These are phyloP conservation scores for Plasmodium sp. DNA, from an alignment of 169 alveolate species.

Conservation along the genomic window DNA sequence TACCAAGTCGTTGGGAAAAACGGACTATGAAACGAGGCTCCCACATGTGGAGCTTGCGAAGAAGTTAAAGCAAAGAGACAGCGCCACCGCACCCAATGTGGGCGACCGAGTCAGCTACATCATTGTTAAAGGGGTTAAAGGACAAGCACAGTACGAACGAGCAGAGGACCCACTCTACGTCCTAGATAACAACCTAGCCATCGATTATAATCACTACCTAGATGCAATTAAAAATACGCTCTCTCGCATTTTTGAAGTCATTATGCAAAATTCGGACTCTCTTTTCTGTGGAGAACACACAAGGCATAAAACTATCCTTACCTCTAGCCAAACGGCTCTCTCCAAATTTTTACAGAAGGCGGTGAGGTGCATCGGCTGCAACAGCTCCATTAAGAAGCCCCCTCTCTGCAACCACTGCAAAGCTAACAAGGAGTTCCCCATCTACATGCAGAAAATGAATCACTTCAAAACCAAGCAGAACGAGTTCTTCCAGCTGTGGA, in stretches of 20 bases:
- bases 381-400: conserved; percentile 86
- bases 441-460: conserved; percentile 85
- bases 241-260: conserved; percentile 93
- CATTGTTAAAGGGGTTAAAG: conserved; percentile 95
- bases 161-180: conserved; percentile 99
- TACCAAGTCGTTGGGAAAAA: conserved; percentile 95
- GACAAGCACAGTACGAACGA: conserved; percentile 95
- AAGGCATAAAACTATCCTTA: conserved; percentile 75
- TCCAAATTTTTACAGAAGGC: conserved; percentile 93
- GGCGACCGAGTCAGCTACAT: conserved; percentile 99
- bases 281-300: conserved; percentile 87
- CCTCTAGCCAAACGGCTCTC: conserved; percentile 86
- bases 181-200: conserved; percentile 95
- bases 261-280: conserved; percentile 93
- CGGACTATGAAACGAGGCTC: conserved; percentile 95
- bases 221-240: conserved; percentile 96
- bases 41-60: conserved; percentile 99
- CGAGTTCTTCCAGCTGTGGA: conserved; percentile 95
- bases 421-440: conserved; percentile 78
- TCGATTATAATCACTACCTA: conserved; percentile 98
- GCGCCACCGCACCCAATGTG: conserved; percentile 96
- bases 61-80: conserved; percentile 95
- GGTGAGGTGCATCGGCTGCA: conserved; percentile 95
- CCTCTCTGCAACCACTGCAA: conserved; percentile 84
- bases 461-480: conserved; percentile 91